Evolutionary conservation across 2,329 filamentous ascomycete genomes (phyloP).

Genomic region (Parastagonospora nodorum): DNA sequence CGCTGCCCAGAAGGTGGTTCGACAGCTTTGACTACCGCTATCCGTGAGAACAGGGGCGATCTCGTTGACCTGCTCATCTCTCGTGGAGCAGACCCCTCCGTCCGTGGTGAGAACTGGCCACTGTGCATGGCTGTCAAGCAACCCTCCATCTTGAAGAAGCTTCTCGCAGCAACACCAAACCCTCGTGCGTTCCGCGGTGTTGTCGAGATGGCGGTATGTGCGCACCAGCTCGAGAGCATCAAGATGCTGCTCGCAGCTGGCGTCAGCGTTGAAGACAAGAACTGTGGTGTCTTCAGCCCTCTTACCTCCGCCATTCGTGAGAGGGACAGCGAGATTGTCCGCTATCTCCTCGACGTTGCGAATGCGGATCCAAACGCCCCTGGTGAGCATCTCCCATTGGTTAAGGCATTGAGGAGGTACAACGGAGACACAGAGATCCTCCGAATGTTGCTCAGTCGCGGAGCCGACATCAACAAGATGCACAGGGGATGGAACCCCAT

Average conservation of each 20-base stretch:
- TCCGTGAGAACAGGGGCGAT: slow-evolving; percentile 63
- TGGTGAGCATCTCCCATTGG: slow-evolving; percentile 72
- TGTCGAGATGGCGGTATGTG: slow-evolving; percentile 69
- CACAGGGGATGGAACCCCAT: slow-evolving; percentile 44
- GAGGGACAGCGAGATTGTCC: slow-evolving; percentile 64
- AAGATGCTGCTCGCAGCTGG: slow-evolving; percentile 68
- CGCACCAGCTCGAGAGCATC: slow-evolving; percentile 69
- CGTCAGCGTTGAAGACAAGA: slow-evolving; percentile 72
- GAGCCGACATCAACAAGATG: slow-evolving; percentile 69
- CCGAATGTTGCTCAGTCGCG: slow-evolving; percentile 65
- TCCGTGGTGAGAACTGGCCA: slow-evolving; percentile 72
- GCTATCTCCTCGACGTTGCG: slow-evolving; percentile 65
- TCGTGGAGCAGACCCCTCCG: slow-evolving; percentile 65
- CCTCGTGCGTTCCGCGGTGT: slow-evolving; percentile 68
- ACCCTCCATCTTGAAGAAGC: slow-evolving; percentile 63
- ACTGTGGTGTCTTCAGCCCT: slow-evolving; percentile 73
- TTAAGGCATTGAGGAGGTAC: slow-evolving; percentile 69
- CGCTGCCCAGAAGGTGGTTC: slow-evolving; percentile 59
- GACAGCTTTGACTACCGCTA: slow-evolving; percentile 69
- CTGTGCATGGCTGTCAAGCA: slow-evolving; percentile 70
- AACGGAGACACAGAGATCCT: slow-evolving; percentile 66
- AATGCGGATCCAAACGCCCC: slow-evolving; percentile 69
- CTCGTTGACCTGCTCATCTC: slow-evolving; percentile 64
- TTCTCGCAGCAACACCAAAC: slow-evolving; percentile 62
- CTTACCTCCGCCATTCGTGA: slow-evolving; percentile 71